Evolutionary conservation across 306 rosid genomes (phyloP), one percentile per base, ranked within the genome.

Genomic region (Cyclanthera cordifolia): DNA sequence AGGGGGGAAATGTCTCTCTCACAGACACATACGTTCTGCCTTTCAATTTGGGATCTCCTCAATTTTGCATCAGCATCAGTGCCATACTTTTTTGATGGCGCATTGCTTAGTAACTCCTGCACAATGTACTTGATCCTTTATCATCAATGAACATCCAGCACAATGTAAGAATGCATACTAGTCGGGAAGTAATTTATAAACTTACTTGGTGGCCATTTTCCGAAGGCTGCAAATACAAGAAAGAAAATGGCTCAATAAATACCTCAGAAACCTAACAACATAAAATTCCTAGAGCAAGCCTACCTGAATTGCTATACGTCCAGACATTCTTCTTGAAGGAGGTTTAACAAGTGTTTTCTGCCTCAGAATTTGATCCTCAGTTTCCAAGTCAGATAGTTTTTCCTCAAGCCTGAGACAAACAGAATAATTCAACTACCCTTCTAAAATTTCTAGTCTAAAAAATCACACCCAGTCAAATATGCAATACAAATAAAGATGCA

Each of bases 201-300:
- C 88, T 89, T 80, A 92, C 98, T 76, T 66, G 86, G 32, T 84
- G 75, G 64, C 88, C 96, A 82, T 89, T 90, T 74, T 79, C 91
- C 72, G 25, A 21, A 71, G 86, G 79, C 90, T 86, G 88, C 78
- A 77, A 47, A 48, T 77, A 74, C 20, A 76, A 67, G 54, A 73
- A 48, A 69, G 67, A 53, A 79, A 82, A 23, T 7, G 53, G 20
- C 71, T 84, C 74, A 88, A 52, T 78, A 20, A 56, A 76, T 75
- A 8, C 45, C 78, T 57, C 50, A 47, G 48, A 57, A 53, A 70
- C 68, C 32, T 25, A 24, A 55, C 28, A 28, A 73, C 19, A 28
- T 21, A 59, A 72, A 51, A 23, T 19, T 46, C n/a, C 6, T 60
- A n/a, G 49, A 34, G 56, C 50, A 67, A 16, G 37, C 73, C 74